Evolutionary conservation across 306 rosid genomes (phyloP).

Genomic region (Mucuna pruriens): DNA sequence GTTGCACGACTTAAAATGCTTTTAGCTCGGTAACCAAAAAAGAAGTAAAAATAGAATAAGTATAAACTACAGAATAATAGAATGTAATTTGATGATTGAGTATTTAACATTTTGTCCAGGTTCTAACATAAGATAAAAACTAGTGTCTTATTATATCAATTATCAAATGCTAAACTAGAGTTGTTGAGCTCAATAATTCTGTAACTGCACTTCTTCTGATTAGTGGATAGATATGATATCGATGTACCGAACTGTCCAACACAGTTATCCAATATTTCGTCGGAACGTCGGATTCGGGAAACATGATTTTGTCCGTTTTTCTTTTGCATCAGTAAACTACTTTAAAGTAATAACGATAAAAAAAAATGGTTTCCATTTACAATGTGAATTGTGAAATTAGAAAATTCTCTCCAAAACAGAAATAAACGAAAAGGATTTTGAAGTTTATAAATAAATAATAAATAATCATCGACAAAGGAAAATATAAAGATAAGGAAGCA

Average conservation of each 20-base stretch:
- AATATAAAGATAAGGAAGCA: not conserved
- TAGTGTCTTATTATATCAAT: not conserved
- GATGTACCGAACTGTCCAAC: not conserved
- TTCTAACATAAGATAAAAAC: not conserved
- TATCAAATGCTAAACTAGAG: not conserved
- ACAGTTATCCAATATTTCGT: not conserved
- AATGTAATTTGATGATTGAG: not conserved
- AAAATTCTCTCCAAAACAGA: not conserved
- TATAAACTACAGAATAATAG: not conserved
- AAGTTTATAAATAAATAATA: not conserved
- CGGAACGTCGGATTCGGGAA: not conserved
- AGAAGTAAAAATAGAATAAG: not conserved
- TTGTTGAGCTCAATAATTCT: conserved; percentile 12
- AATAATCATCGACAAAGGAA: not conserved
- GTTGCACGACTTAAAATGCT: not conserved
- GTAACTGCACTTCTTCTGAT: not conserved
- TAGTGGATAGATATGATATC: not conserved
- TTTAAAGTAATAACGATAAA: not conserved
- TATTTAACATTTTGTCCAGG: not conserved
- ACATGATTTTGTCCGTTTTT: not conserved
- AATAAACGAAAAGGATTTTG: not conserved
- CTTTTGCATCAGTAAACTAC: not conserved
- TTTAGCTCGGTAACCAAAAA: not conserved
- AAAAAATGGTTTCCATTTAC: not conserved
- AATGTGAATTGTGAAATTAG: not conserved